Conservation (phyloP, 306 rosid genomes). For the Lablab purpureus region DNA sequence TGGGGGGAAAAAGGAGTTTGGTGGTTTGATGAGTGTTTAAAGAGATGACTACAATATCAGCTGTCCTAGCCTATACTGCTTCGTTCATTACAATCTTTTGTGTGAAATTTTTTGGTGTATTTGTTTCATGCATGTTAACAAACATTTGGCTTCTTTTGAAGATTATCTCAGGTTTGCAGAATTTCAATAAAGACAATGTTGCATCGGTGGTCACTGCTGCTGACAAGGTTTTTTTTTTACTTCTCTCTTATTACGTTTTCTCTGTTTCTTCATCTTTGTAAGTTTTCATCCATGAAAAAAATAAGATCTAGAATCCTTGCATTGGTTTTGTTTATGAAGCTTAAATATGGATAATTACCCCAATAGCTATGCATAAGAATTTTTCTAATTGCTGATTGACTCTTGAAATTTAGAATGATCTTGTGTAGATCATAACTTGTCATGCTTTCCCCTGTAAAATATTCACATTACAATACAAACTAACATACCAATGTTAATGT, state of each 20-base stretch:
- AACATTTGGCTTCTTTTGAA: conserved; percentile 49
- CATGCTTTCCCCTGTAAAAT: conserved; percentile 20
- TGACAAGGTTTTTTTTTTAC: conserved; percentile 67
- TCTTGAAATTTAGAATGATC: background rate
- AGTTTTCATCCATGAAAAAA: background rate
- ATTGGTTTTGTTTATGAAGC: conserved; percentile 22
- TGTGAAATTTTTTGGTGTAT: background rate
- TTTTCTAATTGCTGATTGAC: background rate
- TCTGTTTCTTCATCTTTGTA: background rate
- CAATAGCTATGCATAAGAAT: conserved; percentile 1
- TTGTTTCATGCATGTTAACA: conserved; percentile 33
- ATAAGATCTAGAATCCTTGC: conserved; percentile 23
- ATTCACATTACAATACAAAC: background rate
- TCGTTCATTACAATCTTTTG: background rate
- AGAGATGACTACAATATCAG: background rate
- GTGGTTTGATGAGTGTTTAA: background rate
- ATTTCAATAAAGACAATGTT: conserved; percentile 78
- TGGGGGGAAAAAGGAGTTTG: conserved; percentile 17
- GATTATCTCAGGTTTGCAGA: conserved; percentile 94
- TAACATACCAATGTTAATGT: conserved; percentile 29
- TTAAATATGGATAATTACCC: background rate
- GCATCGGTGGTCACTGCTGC: conserved; percentile 90
- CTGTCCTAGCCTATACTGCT: background rate
- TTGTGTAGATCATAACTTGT: background rate
- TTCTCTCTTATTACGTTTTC: conserved; percentile 17